Evolutionary conservation across 805 yeast species (phyloP).

Genomic region (Yarrowia osloensis): DNA sequence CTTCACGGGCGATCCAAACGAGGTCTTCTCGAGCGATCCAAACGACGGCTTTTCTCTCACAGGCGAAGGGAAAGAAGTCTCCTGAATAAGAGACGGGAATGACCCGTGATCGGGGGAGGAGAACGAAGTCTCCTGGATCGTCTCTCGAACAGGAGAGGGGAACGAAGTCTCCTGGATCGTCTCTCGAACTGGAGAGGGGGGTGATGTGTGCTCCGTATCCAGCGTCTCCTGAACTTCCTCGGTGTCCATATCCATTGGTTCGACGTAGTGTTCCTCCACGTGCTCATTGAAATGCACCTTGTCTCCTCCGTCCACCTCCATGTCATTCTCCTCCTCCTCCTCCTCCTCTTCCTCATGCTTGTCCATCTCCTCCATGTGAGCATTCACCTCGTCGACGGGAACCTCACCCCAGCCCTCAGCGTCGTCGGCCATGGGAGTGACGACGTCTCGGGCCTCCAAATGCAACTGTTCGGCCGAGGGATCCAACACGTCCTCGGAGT

Average conservation of each 20-base stretch:
- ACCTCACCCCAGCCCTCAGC: constrained; percentile 14
- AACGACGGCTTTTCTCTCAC: neutral
- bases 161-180: neutral
- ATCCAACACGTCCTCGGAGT: constrained; percentile 10
- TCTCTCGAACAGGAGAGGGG: neutral
- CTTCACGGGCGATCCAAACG: neutral
- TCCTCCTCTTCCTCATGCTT: neutral
- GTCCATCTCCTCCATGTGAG: neutral
- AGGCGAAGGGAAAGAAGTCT: neutral
- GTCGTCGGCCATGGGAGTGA: constrained; percentile 23
- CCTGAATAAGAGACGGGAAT: neutral
- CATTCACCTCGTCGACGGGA: neutral
- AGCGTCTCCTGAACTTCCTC: neutral
- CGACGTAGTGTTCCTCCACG: neutral
- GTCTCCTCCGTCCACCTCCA: neutral
- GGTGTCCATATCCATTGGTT: neutral
- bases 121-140: neutral
- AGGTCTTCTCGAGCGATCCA: neutral
- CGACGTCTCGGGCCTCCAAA: constrained; percentile 31
- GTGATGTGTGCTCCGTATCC: neutral
- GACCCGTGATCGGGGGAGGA: neutral
- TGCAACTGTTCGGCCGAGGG: constrained; percentile 32
- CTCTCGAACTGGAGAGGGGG: neutral
- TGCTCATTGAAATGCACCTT: neutral
- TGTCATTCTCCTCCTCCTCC: neutral